Percentiles rank a stretch among this genome's conserved stretches.
These are phyloP conservation scores for Stachybotrys chlorohalonatus DNA, from an alignment of 2,329 filamentous ascomycete genomes.

Conservation along the genomic window DNA sequence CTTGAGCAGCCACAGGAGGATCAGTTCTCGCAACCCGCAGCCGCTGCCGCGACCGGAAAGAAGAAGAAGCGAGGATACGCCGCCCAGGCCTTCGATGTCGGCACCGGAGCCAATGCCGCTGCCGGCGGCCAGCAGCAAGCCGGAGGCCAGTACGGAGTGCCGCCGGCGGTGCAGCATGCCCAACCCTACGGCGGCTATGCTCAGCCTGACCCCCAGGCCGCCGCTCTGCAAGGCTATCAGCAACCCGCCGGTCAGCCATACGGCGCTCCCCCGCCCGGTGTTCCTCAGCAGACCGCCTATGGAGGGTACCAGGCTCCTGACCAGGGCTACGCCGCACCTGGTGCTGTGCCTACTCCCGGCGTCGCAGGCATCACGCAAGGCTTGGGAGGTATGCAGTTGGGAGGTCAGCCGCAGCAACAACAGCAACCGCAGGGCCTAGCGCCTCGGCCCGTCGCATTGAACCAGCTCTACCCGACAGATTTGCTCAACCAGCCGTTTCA, in stretches of 20 bases:
- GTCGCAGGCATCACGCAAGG: conserved; percentile 72
- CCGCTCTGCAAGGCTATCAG: conserved; percentile 29
- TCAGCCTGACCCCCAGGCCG: conserved; percentile 35
- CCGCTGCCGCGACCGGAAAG: conserved; percentile 40
- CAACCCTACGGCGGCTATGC: conserved; percentile 53
- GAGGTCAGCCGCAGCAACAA: conserved; percentile 31
- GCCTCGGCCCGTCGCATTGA: conserved; percentile 48
- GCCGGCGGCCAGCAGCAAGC: conserved; percentile 36
- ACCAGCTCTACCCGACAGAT: conserved; percentile 88
- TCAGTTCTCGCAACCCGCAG: conserved; percentile 21
- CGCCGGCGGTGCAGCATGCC: conserved; percentile 30
- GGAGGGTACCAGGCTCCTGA: conserved; percentile 38
- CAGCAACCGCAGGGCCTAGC: conserved; percentile 35
- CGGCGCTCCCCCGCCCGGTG: conserved; percentile 29
- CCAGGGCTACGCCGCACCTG: conserved; percentile 53
- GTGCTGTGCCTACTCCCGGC: conserved; percentile 31
- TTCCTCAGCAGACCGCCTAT: conserved; percentile 28
- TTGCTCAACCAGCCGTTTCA: conserved; percentile 90
- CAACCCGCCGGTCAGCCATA: conserved; percentile 29
- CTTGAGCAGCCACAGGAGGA: conserved; percentile 29
- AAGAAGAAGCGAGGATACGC: conserved; percentile 96
- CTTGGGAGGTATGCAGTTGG: conserved; percentile 79
- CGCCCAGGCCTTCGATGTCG: conserved; percentile 89
- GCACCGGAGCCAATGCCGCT: conserved; percentile 71
- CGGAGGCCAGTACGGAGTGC: conserved; percentile 35